Evolutionary conservation across 1,139 yeast species (phyloP), one percentile per base, ranked within the genome.

Genomic region (Saccharomyces hybrid): DNA sequence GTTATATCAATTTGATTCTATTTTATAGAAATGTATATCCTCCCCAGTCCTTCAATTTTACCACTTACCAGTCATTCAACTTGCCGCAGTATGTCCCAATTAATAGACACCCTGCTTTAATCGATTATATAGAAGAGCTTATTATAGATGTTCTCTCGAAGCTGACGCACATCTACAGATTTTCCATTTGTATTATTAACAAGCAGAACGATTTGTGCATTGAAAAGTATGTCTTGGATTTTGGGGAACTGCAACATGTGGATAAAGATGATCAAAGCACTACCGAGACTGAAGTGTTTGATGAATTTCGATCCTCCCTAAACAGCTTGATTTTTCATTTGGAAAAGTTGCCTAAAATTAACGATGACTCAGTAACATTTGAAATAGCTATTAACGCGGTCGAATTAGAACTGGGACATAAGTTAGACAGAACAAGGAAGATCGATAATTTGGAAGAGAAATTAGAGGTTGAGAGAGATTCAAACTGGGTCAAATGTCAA

Each of bases 1-100:
- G 70, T 51, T 68, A 61, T 52, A 61, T 70, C 16, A 67, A 68
- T 50, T 50, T 66, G 31, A 61, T 70, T 3, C 58, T 69, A 13
- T 68, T 61, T 53, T 60, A 68, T 49, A 61, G 72, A 47, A 67
- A 68, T 48, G 66, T 69, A 3, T 70, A 70, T 50, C 73, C 73
- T 3, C 32, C 57, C 9, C 65, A 58, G 26, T 63, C 71, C 1
- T 70, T 70, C 51, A 64, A 62, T 32, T 54, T 65, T 50, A 67
- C 70, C 3, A 67, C 67, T 4, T 68, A 62, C 46, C 70, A 70
- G 52, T 67, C 66, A 14, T 70, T 70, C 50, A 66, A 67, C 52
- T 54, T 70, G 31, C 72, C 73, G 1, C 67, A 66, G 26, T 63
- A 58, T 53, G 51, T 65, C 5, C 73, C 73, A 1, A 60, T 69